Evolutionary conservation across 768 basidiomycete genomes (phyloP).

Genomic region (Rhizopogon salebrosus): DNA sequence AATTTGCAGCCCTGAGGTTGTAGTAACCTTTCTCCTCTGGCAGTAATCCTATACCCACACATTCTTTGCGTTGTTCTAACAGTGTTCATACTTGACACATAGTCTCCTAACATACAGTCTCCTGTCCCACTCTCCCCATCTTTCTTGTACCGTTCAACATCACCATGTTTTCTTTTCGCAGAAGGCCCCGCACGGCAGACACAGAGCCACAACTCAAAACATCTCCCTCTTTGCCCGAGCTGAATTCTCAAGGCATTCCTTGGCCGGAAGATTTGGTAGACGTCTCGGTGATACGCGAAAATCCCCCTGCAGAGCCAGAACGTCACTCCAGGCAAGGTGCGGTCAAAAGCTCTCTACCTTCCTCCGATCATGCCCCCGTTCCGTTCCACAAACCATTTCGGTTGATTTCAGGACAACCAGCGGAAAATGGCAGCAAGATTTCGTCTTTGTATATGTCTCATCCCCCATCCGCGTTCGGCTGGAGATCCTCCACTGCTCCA

Average conservation of each 20-base stretch:
- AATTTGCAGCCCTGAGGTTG: too few relatives aligned
- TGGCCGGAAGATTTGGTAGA: slow-evolving; percentile 86
- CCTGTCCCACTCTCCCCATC: slow-evolving; percentile 13
- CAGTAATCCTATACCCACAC: slow-evolving; percentile 5
- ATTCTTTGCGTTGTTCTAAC: slow-evolving; percentile 23
- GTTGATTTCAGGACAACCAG: slow-evolving; percentile 32
- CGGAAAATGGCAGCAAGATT: slow-evolving; percentile 45
- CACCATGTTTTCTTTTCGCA: slow-evolving; percentile 73
- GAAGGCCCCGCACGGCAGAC: slow-evolving; percentile 48
- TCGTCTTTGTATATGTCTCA: slow-evolving; percentile 66
- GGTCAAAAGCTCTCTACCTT: slow-evolving; percentile 61
- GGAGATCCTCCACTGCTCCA: slow-evolving; percentile 35
- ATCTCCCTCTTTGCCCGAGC: slow-evolving; percentile 79
- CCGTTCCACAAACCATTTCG: slow-evolving; percentile 85
- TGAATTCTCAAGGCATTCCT: slow-evolving; percentile 68
- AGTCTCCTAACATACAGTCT: too few relatives aligned
- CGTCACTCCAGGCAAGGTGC: slow-evolving; percentile 55
- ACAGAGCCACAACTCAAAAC: slow-evolving; percentile 47
- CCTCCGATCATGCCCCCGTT: slow-evolving; percentile 48
- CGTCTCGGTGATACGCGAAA: slow-evolving; percentile 55
- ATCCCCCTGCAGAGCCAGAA: slow-evolving; percentile 25
- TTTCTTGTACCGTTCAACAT: slow-evolving; percentile 13
- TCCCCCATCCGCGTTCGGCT: slow-evolving; percentile 60
- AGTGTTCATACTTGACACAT: neutral
- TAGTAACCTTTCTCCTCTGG: slow-evolving; percentile 12